phyloP scores from a whole-genome alignment of 2,329 filamentous ascomycete genomes.

The Rosellinia necatrix region DNA sequence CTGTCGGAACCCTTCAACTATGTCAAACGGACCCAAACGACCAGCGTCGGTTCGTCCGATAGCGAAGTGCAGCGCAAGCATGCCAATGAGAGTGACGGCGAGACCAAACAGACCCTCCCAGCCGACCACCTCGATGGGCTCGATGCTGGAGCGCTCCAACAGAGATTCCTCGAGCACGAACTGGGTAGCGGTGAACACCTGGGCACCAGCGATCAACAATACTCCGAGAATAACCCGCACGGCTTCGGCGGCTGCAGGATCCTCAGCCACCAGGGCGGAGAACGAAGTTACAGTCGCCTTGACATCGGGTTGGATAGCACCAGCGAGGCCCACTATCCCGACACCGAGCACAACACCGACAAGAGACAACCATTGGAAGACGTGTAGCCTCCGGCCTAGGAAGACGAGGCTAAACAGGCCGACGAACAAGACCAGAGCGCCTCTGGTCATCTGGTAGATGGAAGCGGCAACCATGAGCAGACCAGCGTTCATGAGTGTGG shows the following conservation, averaged over 20 bases:
- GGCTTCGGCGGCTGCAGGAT: constrained; percentile 52
- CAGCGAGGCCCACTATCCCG: constrained; percentile 85
- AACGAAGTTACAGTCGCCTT: constrained; percentile 50
- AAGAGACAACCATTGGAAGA: constrained; percentile 93
- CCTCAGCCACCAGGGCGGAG: constrained; percentile 38
- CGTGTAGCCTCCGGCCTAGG: constrained; percentile 73
- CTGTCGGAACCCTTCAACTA: constrained; percentile 81
- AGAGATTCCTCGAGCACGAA: constrained; percentile 97
- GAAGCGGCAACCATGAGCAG: constrained; percentile 91
- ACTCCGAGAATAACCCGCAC: constrained; percentile 80
- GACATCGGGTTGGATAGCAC: constrained; percentile 75
- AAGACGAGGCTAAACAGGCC: constrained; percentile 94
- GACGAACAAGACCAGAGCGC: constrained; percentile 92
- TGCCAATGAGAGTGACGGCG: constrained; percentile 73
- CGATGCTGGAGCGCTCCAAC: constrained; percentile 66
- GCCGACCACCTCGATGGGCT: constrained; percentile 88
- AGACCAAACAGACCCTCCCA: constrained; percentile 98
- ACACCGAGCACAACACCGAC: constrained; percentile 88
- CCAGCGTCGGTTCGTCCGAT: constrained; percentile 78
- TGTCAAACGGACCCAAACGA: constrained; percentile 84
- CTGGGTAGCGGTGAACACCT: constrained; percentile 95
- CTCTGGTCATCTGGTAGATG: constrained; percentile 98
- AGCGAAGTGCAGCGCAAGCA: constrained; percentile 77
- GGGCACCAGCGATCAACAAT: constrained; percentile 86
- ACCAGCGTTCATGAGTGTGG: constrained; percentile 96